phyloP scores from a whole-genome alignment of 139 green algal species.

The Astrephomene gubernaculifera region DNA sequence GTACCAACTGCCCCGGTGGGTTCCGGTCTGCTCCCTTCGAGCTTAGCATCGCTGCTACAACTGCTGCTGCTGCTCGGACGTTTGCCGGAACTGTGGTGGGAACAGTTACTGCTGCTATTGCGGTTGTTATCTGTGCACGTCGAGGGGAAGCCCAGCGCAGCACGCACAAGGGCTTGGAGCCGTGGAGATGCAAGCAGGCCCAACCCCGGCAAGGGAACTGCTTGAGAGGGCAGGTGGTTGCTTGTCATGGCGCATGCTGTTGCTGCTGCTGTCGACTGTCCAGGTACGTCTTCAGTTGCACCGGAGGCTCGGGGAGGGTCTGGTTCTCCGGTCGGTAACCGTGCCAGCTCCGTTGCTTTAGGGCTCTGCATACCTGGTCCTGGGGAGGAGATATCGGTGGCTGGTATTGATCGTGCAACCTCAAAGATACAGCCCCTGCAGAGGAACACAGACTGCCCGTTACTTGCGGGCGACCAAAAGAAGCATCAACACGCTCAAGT shows the following conservation, averaged over 20 bases:
- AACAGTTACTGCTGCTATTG: not conserved
- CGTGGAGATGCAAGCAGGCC: not conserved
- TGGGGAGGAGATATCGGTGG: too few species aligned
- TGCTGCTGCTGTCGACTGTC: too few species aligned
- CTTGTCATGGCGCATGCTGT: too few species aligned
- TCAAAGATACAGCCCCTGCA: constrained; percentile 40
- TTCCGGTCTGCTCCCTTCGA: not conserved
- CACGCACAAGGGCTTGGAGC: not conserved
- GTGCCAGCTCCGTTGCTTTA: too few species aligned
- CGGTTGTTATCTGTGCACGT: not conserved
- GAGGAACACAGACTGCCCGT: not conserved
- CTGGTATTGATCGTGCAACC: too few species aligned
- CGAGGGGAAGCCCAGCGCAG: constrained; percentile 5
- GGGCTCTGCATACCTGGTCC: too few species aligned
- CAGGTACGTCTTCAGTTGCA: too few species aligned
- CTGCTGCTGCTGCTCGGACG: not conserved
- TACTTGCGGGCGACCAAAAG: not conserved
- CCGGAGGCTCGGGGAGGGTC: too few species aligned
- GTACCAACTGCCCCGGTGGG: not conserved
- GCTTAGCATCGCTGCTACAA: not conserved
- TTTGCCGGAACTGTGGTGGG: not conserved
- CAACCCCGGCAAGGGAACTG: not conserved
- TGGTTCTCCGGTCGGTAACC: too few species aligned
- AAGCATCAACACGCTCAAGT: not conserved
- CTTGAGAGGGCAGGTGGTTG: too few species aligned